phyloP scores from a whole-genome alignment of 257 asterid species.

The Eucommia ulmoides region DNA sequence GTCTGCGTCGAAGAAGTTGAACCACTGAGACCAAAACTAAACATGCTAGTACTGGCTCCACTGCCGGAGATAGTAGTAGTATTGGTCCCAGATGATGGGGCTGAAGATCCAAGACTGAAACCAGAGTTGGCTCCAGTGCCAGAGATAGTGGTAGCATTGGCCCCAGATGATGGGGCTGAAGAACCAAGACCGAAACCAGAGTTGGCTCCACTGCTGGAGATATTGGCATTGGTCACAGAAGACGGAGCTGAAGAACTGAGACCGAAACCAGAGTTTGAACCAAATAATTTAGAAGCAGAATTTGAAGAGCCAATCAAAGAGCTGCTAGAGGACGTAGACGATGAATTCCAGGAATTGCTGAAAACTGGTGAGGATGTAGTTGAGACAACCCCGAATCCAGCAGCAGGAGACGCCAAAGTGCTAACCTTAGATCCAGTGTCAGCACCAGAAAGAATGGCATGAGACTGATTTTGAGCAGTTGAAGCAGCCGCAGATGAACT shows the following conservation, averaged over 20 bases:
- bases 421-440: conserved; percentile 5
- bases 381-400: conserved; percentile 14
- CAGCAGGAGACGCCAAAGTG: conserved; percentile 5
- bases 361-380: conserved; percentile 7
- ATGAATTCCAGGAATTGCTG: conserved; percentile 7
- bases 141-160: too few species aligned
- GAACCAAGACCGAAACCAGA: conserved; percentile 4
- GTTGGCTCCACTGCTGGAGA: conserved; percentile 5
- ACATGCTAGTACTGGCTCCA: too few species aligned
- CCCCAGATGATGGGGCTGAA: conserved; percentile 7
- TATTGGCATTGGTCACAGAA: conserved; percentile 8
- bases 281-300: conserved; percentile 5
- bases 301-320: conserved; percentile 7
- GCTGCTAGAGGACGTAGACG: conserved; percentile 12
- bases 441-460: conserved; percentile 3
- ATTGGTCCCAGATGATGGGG: too few species aligned
- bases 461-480: conserved; percentile 4
- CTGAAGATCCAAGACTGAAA: too few species aligned
- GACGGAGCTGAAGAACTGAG: conserved; percentile 8
- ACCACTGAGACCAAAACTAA: too few species aligned
- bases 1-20: too few species aligned
- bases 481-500: conserved; percentile 5
- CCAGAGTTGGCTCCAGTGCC: too few species aligned
- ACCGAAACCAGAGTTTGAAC: conserved; percentile 7
- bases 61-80: too few species aligned